Base-by-base conservation (phyloP, 2,329 filamentous ascomycete genomes). In the Eutypa lata region DNA sequence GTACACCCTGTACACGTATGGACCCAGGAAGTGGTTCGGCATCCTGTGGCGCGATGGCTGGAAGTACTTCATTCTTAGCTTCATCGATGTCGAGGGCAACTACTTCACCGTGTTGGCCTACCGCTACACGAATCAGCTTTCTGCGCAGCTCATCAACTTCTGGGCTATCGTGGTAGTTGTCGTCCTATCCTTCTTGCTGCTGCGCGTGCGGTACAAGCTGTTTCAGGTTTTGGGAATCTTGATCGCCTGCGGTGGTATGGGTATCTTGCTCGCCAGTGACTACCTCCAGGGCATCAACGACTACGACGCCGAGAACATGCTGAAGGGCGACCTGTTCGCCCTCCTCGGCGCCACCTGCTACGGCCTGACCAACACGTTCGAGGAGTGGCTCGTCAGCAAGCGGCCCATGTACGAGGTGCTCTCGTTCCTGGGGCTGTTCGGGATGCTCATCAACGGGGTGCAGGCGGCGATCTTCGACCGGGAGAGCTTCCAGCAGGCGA, bases 101-200 rank as follows among this genome's bases (percentile, higher is more conserved):
- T 99, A 97, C 78, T 97, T 97, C 69, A 92, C 92, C 65, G 93
- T 99, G 48, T 81, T 97, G 48, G 94, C 93, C 5, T 99, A 97
- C 76, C 82, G 88, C 54, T 86, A 95, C 77, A 96, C 93, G 51
- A 97, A 92, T 65, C 88, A 97, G 62, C 81, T 97, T 47, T 94
- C 89, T 19, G 91, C 91, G 16, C 92, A 97, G 78, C 82, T 99
- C 49, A 91, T 99, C 75, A 97, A 97, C 79, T 97, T 97, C 76
- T 97, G 93, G 93, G 90, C 92, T 62, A 97, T 99, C 61, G 90
- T 96, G 48, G 86, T 93, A 57, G 94, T 99, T 21, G 91, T 97
- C 19, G 68, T 89, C 56, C 75, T 97, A 59, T 96, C 91, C 26
- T 92, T 96, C 73, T 60, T 86, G 58, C 78, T 97, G 62, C 83